These are phyloP conservation scores for Hansenula lynferdii DNA, from an alignment of 1,139 yeast genomes.

Conservation along the genomic window DNA sequence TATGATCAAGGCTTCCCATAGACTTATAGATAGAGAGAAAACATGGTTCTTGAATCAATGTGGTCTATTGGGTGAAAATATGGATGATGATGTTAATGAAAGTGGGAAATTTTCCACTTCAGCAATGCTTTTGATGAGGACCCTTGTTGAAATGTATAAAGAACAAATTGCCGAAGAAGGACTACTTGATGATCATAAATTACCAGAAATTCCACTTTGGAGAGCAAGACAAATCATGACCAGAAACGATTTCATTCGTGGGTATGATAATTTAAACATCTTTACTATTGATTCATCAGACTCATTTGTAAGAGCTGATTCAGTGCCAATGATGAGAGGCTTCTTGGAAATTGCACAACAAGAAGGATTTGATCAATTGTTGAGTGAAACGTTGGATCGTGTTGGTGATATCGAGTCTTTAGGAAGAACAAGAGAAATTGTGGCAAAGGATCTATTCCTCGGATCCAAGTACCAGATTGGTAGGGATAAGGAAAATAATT, in stretches of 20 bases:
- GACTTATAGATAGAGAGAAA: conserved; percentile 71
- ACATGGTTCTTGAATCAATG: conserved; percentile 86
- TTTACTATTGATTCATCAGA: conserved; percentile 75
- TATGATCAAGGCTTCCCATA: conserved; percentile 60
- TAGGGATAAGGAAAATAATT: conserved; percentile 5
- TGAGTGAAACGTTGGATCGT: conserved; percentile 65
- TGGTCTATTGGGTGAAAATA: conserved; percentile 66
- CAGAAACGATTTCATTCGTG: conserved; percentile 73
- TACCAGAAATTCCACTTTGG: conserved; percentile 80
- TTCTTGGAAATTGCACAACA: conserved; percentile 72
- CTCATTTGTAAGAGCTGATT: conserved; percentile 74
- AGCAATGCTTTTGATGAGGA: conserved; percentile 73
- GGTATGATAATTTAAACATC: conserved; percentile 68
- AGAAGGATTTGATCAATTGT: conserved; percentile 66
- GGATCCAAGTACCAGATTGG: conserved; percentile 42
- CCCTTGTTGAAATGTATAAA: conserved; percentile 65
- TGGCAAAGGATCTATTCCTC: conserved; percentile 60
- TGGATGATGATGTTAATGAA: conserved; percentile 92
- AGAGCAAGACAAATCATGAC: conserved; percentile 84
- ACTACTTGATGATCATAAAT: conserved; percentile 37
- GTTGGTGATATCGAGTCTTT: conserved; percentile 74
- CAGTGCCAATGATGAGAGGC: conserved; percentile 88
- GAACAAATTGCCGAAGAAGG: conserved; percentile 16
- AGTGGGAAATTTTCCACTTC: conserved; percentile 73
- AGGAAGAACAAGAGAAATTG: conserved; percentile 78